These are phyloP conservation scores for Pseudogymnoascus sp. DNA, from an alignment of 2,329 filamentous ascomycete genomes.

Conservation along the genomic window DNA sequence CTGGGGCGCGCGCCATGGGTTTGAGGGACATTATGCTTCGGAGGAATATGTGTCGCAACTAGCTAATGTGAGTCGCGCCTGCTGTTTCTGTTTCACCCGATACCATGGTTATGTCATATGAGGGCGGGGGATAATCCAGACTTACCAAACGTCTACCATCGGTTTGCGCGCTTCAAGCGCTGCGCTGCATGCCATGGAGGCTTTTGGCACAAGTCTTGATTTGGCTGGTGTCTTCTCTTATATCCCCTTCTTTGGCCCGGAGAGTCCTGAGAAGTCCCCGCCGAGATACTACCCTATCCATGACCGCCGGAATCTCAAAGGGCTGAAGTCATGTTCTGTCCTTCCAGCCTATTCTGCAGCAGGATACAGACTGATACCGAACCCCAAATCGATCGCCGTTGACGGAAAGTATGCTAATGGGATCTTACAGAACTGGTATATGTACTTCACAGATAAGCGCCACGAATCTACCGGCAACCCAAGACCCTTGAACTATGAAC, in stretches of 20 bases:
- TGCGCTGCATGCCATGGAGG: background rate
- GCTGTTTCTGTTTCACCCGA: constrained; percentile 15
- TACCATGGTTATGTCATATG: background rate
- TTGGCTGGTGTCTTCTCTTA: background rate
- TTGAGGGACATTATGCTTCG: constrained; percentile 65
- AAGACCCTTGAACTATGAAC: constrained; percentile 55
- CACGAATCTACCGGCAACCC: constrained; percentile 92
- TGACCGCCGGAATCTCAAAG: background rate
- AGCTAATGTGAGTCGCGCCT: constrained; percentile 46
- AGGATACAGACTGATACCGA: background rate
- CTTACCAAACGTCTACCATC: background rate
- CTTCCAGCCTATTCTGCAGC: background rate
- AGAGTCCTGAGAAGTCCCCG: background rate
- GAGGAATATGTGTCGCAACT: constrained; percentile 63
- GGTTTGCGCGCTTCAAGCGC: constrained; percentile 4
- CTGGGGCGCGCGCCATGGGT: constrained; percentile 54
- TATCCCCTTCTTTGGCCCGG: background rate
- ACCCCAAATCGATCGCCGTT: background rate
- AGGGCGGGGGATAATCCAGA: background rate
- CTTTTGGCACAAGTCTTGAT: background rate
- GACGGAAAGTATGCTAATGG: constrained; percentile 16
- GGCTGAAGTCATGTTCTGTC: background rate
- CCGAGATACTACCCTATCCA: background rate
- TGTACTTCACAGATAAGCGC: constrained; percentile 98
- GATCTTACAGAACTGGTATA: constrained; percentile 80